These are phyloP conservation scores for Amphicarpaea edgeworthii DNA, from an alignment of 306 rosid species.

Conservation along the genomic window DNA sequence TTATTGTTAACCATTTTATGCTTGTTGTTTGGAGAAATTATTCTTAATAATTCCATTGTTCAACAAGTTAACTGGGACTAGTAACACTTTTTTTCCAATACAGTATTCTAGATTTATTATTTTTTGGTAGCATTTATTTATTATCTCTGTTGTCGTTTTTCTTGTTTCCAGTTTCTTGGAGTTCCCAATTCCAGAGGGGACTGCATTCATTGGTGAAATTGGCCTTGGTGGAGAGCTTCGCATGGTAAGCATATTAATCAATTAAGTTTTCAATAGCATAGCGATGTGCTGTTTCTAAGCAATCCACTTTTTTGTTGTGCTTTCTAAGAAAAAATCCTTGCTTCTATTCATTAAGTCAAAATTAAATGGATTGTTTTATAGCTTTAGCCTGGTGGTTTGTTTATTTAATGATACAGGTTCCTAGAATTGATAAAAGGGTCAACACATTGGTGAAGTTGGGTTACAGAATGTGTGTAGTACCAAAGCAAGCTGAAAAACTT, in stretches of 20 bases:
- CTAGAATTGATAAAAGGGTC: constrained; percentile 87
- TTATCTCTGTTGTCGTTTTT: constrained; percentile 12
- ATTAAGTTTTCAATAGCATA: constrained; percentile 14
- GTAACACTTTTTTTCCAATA: constrained; percentile 14
- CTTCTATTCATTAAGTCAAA: constrained; percentile 15
- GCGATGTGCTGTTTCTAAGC: background rate
- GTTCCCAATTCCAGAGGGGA: constrained; percentile 76
- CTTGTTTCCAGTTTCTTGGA: constrained; percentile 77
- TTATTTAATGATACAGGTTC: constrained; percentile 61
- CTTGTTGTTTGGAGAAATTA: constrained; percentile 30
- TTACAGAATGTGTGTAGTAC: constrained; percentile 74
- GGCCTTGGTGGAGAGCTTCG: constrained; percentile 98
- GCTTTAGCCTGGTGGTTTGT: constrained; percentile 18
- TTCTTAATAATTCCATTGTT: background rate
- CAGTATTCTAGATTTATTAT: background rate
- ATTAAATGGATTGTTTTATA: constrained; percentile 2
- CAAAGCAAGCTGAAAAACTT: constrained; percentile 64
- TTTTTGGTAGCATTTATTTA: constrained; percentile 26
- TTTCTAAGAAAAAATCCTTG: constrained; percentile 7
- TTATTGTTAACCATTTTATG: constrained; percentile 16
- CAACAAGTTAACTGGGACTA: constrained; percentile 14
- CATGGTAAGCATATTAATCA: constrained; percentile 59
- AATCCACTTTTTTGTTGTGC: background rate
- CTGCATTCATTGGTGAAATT: constrained; percentile 93
- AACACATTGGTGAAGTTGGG: constrained; percentile 80